Percentiles rank a stretch among this genome's conserved stretches.
Evolutionary conservation across 441 rosid species (phyloP).

Genomic region (Eutrema salsugineum): DNA sequence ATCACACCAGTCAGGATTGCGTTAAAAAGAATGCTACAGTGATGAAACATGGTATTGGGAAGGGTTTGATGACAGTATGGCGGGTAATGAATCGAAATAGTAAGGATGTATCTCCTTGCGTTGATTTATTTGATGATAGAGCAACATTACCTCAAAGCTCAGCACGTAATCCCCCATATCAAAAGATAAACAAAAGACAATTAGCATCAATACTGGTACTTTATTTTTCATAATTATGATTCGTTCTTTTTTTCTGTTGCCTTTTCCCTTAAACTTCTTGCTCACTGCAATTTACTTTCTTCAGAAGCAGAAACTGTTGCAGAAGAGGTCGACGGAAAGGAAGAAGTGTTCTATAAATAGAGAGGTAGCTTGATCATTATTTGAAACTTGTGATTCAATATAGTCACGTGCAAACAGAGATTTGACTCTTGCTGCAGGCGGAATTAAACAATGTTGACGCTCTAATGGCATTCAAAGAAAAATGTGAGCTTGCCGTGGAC

Average conservation of each 20-base stretch:
- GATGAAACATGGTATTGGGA: conserved; percentile 87
- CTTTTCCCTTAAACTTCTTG: conserved; percentile 3
- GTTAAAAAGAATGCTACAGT: conserved; percentile 29
- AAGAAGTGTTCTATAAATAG: conserved; percentile 45
- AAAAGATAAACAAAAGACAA: conserved; percentile 41
- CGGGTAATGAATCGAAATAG: conserved; percentile 62
- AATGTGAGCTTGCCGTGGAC: conserved; percentile 69
- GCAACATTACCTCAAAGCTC: conserved; percentile 32
- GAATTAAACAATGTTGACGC: conserved; percentile 35
- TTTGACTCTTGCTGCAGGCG: conserved; percentile 46
- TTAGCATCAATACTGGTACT: conserved; percentile 49
- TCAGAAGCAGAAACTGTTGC: conserved; percentile 59
- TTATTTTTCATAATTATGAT: background rate
- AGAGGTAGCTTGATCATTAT: conserved; percentile 46
- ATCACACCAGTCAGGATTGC: conserved; percentile 23
- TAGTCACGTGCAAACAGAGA: conserved; percentile 7
- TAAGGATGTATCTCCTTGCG: conserved; percentile 49
- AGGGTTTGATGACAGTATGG: conserved; percentile 95
- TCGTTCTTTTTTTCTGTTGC: background rate
- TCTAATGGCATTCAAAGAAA: conserved; percentile 41
- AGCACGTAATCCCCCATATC: conserved; percentile 15
- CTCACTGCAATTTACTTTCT: conserved; percentile 25
- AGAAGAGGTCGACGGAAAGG: conserved; percentile 46
- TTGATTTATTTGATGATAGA: conserved; percentile 36
- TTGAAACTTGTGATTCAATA: conserved; percentile 17